phyloP scores from a whole-genome alignment of 1,139 yeast genomes.

The Lodderomyces oxycetoniae region DNA sequence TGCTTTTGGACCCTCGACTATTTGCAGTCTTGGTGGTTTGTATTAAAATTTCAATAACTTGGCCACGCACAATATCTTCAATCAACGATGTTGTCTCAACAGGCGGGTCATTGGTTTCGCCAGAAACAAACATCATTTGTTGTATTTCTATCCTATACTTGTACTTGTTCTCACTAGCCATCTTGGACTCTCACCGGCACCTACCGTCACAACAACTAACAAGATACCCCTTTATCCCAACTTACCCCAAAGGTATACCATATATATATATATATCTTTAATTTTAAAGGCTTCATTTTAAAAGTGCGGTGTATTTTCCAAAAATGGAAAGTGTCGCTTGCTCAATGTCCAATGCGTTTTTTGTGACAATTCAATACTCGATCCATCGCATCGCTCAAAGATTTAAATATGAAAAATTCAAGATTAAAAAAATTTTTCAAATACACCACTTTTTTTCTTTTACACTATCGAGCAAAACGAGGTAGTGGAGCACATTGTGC shows the following conservation, averaged over 20 bases:
- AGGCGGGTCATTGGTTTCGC: constrained; percentile 93
- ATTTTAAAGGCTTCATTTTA: too few species aligned
- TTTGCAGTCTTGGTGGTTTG: constrained; percentile 80
- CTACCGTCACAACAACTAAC: too few species aligned
- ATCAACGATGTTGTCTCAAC: constrained; percentile 83
- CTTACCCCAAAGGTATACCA: too few species aligned
- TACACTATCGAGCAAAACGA: constrained; percentile 34
- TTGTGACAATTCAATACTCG: too few species aligned
- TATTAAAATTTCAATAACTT: constrained; percentile 81
- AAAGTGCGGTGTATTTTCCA: too few species aligned
- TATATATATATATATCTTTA: too few species aligned
- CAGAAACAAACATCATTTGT: constrained; percentile 98
- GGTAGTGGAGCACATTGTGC: constrained; percentile 94
- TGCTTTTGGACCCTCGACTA: constrained; percentile 75
- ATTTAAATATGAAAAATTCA: too few species aligned
- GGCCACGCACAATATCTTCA: constrained; percentile 93
- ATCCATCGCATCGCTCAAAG: too few species aligned
- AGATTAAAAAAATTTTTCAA: not conserved
- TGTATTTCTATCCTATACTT: constrained; percentile 82
- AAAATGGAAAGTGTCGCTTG: too few species aligned
- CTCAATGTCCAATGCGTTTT: too few species aligned
- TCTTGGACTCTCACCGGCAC: not conserved
- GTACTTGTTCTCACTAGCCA: constrained; percentile 45
- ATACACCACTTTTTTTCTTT: not conserved
- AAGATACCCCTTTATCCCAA: too few species aligned